Evolutionary conservation across 164 flowering plant genomes (phyloP), one percentile per base, ranked within the genome.

Genomic region (Magnolia sinica): DNA sequence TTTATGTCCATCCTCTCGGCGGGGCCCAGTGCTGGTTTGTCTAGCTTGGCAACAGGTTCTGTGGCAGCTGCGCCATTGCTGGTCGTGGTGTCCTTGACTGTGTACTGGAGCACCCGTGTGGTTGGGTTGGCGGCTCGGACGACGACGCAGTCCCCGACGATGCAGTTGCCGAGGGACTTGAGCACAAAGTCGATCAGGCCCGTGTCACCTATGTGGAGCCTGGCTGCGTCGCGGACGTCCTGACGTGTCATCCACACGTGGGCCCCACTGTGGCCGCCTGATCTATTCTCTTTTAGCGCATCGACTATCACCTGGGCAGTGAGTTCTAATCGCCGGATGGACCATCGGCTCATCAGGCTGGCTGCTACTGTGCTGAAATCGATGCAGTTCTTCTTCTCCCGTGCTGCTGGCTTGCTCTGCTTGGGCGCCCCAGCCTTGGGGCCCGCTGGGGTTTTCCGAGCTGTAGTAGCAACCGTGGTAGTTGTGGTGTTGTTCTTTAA

Each of bases 121-220:
- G 76, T 8, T 0, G 89, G 85, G 76, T 93, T 92, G 29, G 84
- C 86, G 0, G 83, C 70, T 7, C 97, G 91, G 6, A 81, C 78
- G n/a, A 95, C 90, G 22, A 95, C 58, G 27, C 86, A 73, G 59
- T 70, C 67, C 9, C 93, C 97, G 9, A 93, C 88, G 20, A 88
- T 77, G 52, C 91, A 90, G 77, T 90, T 89, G 81, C 90, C 89
- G 83, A 95, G 85, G 27, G 91, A 89, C 59, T 95, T 95, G 11
- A 95, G 86, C 0, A 93, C 98, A 77, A 91, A 89, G 73, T 95
- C 98, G 4, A 95, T 87, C 63, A 95, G 79, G 0, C 98, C 98
- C 0, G 97, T 92, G 77, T 95, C 98, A 4, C 98, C 98, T 27
- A 95, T 91, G 52, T 87, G 88, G 59, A 78, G 74, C 76, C 98